A percentile compares a stretch with the other conserved stretches of the same genome.
These are phyloP conservation scores for Sugiyamaella valdiviana DNA, from an alignment of 805 yeast genomes.

Conservation along the genomic window DNA sequence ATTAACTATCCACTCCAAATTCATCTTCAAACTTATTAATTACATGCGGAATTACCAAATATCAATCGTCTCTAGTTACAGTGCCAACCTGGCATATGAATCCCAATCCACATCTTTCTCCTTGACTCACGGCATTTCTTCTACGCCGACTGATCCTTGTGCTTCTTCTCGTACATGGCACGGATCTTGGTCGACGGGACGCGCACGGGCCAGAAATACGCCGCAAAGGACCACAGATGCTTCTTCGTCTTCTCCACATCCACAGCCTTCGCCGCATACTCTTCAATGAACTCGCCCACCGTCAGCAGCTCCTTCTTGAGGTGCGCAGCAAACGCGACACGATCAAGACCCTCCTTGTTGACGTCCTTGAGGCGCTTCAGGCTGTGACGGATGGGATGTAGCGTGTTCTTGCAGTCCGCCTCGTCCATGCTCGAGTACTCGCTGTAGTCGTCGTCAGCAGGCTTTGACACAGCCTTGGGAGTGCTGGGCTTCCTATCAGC, in stretches of 20 bases:
- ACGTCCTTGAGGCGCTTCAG: constrained; percentile 65
- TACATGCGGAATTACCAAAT: too few relatives aligned
- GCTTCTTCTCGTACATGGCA: constrained; percentile 55
- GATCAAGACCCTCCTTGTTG: constrained; percentile 55
- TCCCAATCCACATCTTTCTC: too few relatives aligned
- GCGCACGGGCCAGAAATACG: constrained; percentile 80
- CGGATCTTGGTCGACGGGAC: constrained; percentile 62
- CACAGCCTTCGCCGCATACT: constrained; percentile 27
- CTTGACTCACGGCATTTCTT: too few relatives aligned
- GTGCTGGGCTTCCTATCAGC: not conserved
- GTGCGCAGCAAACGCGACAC: constrained; percentile 70
- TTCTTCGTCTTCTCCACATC: constrained; percentile 35
- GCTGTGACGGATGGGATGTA: constrained; percentile 64
- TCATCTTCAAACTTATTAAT: too few relatives aligned
- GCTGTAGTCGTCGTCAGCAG: constrained; percentile 28
- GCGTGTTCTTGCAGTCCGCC: constrained; percentile 49
- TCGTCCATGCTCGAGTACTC: constrained; percentile 81
- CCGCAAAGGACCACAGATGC: constrained; percentile 80
- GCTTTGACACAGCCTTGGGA: not conserved
- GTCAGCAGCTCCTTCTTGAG: constrained; percentile 60
- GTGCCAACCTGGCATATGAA: too few relatives aligned
- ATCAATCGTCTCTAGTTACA: too few relatives aligned
- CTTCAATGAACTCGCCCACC: constrained; percentile 66
- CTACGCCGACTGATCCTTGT: too few relatives aligned
- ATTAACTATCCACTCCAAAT: too few relatives aligned